phyloP scores from a whole-genome alignment of 352 stramenopile species.

The Phytophthora foliorum region DNA sequence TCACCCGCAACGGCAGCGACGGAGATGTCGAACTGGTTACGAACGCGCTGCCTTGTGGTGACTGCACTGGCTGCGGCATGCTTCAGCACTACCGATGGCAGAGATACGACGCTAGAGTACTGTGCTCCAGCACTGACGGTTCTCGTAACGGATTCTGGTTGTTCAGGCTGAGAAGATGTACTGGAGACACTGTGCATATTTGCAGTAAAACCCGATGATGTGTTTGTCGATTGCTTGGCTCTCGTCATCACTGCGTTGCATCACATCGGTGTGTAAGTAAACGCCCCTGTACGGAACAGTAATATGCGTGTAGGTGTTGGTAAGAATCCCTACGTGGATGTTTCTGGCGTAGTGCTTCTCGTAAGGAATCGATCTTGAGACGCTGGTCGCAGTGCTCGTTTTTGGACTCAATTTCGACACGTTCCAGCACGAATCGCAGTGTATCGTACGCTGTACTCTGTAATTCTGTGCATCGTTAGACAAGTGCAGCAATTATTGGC shows the following conservation, averaged over 20 bases:
- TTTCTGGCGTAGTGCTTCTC: slow-evolving; percentile 35
- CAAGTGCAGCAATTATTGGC: background rate
- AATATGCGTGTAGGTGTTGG: too few relatives aligned
- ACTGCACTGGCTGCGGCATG: slow-evolving; percentile 21
- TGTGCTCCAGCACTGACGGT: background rate
- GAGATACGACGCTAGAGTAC: slow-evolving; percentile 8
- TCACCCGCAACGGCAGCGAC: slow-evolving; percentile 6
- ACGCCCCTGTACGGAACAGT: background rate
- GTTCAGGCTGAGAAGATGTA: background rate
- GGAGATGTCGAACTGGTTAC: slow-evolving; percentile 15
- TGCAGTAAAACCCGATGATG: background rate
- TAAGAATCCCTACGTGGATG: too few relatives aligned
- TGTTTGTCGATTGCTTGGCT: slow-evolving; percentile 9
- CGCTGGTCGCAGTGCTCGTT: slow-evolving; percentile 53
- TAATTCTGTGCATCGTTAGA: slow-evolving; percentile 34
- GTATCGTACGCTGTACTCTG: slow-evolving; percentile 63
- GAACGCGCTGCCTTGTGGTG: slow-evolving; percentile 11
- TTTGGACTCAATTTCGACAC: slow-evolving; percentile 56
- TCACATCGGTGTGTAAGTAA: background rate
- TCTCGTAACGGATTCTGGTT: background rate
- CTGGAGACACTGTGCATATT: background rate
- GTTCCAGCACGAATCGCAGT: slow-evolving; percentile 57
- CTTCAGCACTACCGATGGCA: slow-evolving; percentile 37
- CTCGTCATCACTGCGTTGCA: slow-evolving; percentile 4
- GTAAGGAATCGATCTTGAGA: slow-evolving; percentile 44